These are phyloP conservation scores for Solanum hybrid DNA, from an alignment of 305 asterid genomes.

Conservation along the genomic window DNA sequence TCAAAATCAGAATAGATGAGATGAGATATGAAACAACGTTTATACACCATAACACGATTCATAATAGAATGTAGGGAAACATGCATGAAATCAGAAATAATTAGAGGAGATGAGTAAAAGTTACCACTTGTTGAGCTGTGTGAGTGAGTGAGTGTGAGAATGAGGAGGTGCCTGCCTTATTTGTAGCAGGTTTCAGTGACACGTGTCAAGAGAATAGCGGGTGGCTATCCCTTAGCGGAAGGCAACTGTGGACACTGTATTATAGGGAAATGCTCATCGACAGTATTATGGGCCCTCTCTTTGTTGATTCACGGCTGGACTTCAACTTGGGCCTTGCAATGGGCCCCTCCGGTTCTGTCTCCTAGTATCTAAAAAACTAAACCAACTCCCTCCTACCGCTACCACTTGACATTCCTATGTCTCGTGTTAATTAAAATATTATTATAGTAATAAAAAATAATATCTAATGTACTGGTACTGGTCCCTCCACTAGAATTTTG, in stretches of 20 bases:
- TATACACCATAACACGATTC: background rate
- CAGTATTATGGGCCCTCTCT: background rate
- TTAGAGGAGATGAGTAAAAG: background rate
- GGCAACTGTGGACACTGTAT: background rate
- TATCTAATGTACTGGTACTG: background rate
- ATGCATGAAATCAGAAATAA: background rate
- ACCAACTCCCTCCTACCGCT: background rate
- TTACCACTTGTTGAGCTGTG: background rate
- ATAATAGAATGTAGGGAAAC: background rate
- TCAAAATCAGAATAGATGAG: background rate
- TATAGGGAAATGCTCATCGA: background rate
- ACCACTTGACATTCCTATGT: no score
- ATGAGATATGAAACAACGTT: background rate
- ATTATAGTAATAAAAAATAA: background rate
- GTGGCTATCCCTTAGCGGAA: background rate
- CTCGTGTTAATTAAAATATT: background rate
- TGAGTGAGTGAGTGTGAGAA: background rate
- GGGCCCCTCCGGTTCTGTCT: background rate
- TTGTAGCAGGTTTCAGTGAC: background rate
- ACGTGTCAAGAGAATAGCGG: background rate
- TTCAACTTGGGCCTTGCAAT: background rate
- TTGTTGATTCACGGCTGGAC: background rate
- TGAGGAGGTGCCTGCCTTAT: background rate
- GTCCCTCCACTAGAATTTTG: background rate
- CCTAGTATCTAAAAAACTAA: background rate